Base-by-base conservation (phyloP, 1,284 basidiomycete species). In the Fomes fomentarius region DNA sequence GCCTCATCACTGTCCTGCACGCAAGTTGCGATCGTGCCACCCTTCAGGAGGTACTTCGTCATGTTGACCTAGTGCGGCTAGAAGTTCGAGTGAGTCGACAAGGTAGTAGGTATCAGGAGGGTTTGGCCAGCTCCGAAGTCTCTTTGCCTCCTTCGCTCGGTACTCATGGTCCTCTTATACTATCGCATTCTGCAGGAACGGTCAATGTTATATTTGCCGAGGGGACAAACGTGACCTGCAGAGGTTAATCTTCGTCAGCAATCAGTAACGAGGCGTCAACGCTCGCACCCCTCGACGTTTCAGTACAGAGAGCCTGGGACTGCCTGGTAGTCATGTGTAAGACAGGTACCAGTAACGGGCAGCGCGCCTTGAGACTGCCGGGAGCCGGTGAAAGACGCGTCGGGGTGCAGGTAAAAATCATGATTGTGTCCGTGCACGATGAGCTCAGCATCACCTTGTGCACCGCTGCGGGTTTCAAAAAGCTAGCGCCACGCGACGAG, bases 11-110 rank as follows among this genome's bases (percentile, higher is more conserved):
- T 64, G 26, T 59, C 59, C 22, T 61, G 58, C 14, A 59, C 62
- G 52, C 53, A 69, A 9, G 70, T 71, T 12, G 66, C 66, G 35
- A 70, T 38, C 4, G 60, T 58, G 8, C 67, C 69, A 6, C 67
- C 68, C 48, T 66, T 66, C 45, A 70, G 64, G 12, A 70, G 49
- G 42, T 67, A 68, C 37, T 55, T 59, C 22, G 52, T 46, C 53
- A 50, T 54, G 24, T 6, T 43, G 26, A n/a, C n/a, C n/a, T n/a
- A n/a, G n/a, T n/a, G n/a, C n/a, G n/a, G n/a, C n/a, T n/a, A n/a
- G n/a, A n/a, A n/a, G n/a, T n/a, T n/a, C n/a, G n/a, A n/a, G n/a
- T n/a, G n/a, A n/a, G n/a, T n/a, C n/a, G n/a, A n/a, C n/a, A n/a
- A n/a, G n/a, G n/a, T n/a, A n/a, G n/a, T n/a, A n/a, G n/a, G n/a